Evolutionary conservation across 345 rosid species (phyloP).

Genomic region (rapeseed (Brassica napus)): DNA sequence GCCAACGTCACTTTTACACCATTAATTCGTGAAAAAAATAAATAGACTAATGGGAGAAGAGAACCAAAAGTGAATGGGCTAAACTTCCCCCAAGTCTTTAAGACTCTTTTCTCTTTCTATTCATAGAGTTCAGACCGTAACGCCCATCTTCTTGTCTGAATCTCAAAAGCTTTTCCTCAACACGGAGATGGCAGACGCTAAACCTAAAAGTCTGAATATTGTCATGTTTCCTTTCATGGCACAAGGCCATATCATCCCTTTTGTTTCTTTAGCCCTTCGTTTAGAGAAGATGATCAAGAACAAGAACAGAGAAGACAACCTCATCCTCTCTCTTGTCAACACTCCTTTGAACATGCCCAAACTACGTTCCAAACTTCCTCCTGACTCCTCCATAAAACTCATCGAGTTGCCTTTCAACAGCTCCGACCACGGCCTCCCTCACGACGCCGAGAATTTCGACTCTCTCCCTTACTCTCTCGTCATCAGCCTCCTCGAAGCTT

Average conservation of each 20-base stretch:
- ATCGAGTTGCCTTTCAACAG: constrained; percentile 61
- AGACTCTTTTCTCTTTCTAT: not conserved
- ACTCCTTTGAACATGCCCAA: constrained; percentile 64
- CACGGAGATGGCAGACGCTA: constrained; percentile 18
- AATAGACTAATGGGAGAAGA: not conserved
- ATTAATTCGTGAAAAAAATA: not conserved
- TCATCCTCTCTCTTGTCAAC: constrained; percentile 47
- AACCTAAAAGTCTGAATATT: constrained; percentile 36
- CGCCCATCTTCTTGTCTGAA: constrained; percentile 14
- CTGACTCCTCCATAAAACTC: constrained; percentile 52
- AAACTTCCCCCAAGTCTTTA: not conserved
- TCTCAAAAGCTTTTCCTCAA: not conserved
- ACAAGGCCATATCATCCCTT: constrained; percentile 80
- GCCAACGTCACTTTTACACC: not conserved
- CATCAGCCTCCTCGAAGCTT: constrained; percentile 54
- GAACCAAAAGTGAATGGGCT: not conserved
- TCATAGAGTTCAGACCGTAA: not conserved
- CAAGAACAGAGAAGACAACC: constrained; percentile 3
- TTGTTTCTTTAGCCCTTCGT: constrained; percentile 65
- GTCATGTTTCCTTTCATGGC: constrained; percentile 83
- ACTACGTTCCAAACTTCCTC: constrained; percentile 54
- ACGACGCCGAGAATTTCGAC: constrained; percentile 62
- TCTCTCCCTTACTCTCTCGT: constrained; percentile 64
- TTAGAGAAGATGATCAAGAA: constrained; percentile 41
- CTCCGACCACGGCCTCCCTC: constrained; percentile 73